A percentile compares a stretch with the other conserved stretches of the same genome.
phyloP scores from a whole-genome alignment of 1,284 basidiomycete species.

The Exsudoporus floridanus region DNA sequence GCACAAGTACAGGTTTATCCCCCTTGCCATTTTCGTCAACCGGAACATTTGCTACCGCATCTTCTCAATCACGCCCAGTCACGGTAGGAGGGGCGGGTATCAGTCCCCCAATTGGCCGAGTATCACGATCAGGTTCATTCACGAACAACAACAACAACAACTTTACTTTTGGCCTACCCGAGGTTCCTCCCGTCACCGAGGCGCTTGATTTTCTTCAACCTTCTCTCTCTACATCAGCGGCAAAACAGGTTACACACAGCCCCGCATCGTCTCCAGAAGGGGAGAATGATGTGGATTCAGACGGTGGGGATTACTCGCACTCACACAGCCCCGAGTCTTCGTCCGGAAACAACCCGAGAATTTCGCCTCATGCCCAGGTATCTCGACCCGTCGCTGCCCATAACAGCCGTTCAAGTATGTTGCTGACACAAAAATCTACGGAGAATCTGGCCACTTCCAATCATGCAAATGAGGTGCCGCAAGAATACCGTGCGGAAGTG shows the following conservation, averaged over 20 bases:
- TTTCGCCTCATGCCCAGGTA: slow-evolving; percentile 20
- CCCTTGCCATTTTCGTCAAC: slow-evolving; percentile 34
- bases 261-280: slow-evolving; percentile 42
- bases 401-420: slow-evolving; percentile 19
- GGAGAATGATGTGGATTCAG: slow-evolving; percentile 45
- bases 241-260: slow-evolving; percentile 28
- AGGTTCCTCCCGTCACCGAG: slow-evolving; percentile 26
- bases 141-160: slow-evolving; percentile 42
- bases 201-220: slow-evolving; percentile 36
- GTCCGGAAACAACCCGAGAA: slow-evolving; percentile 25
- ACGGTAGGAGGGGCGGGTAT: slow-evolving; percentile 26
- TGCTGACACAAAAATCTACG: slow-evolving; percentile 27
- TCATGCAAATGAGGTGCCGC: slow-evolving; percentile 67
- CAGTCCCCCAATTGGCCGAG: slow-evolving; percentile 49
- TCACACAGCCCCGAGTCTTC: slow-evolving; percentile 35
- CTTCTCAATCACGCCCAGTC: slow-evolving; percentile 27
- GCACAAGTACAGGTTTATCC: slow-evolving; percentile 29
- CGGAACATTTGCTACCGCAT: slow-evolving; percentile 31
- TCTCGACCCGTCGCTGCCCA: slow-evolving; percentile 27
- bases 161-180: slow-evolving; percentile 45
- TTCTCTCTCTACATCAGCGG: slow-evolving; percentile 12
- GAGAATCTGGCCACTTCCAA: slow-evolving; percentile 34
- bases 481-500: slow-evolving; percentile 79
- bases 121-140: slow-evolving; percentile 65
- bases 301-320: slow-evolving; percentile 33